Base-by-base conservation (phyloP, 768 basidiomycete species). In the Hortiboletus flavorubellus region DNA sequence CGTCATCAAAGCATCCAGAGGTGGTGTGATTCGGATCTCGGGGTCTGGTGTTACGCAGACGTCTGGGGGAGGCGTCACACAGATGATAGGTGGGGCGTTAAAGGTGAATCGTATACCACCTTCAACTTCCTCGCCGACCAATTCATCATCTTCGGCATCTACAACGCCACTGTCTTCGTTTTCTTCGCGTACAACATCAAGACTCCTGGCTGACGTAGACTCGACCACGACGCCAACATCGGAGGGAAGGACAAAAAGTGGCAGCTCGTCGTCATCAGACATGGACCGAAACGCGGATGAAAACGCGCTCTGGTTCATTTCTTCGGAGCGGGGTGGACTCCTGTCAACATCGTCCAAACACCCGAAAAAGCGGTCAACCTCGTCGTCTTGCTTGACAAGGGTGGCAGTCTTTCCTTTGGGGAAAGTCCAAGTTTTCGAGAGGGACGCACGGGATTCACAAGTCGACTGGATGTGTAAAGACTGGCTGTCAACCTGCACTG, bases 311-410 rank as follows among this genome's bases (percentile, higher is more conserved):
- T 84, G 86, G 68, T 76, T 81, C 66, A 75, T 78, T 67, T 87
- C 86, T 44, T 67, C 56, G 64, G 59, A 75, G 72, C 46, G 65
- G 67, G 65, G 74, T 7, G 84, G 83, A 0, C 80, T 75, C 40
- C 78, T 76, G 59, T 81, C 79, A 38, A 82, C 72, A 46, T 81
- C 80, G 44, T 79, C 80, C 58, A 81, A 63, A 53, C 89, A 92
- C 41, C 81, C 84, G 61, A 92, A 92, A 78, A 92, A 92, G 34
- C 76, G 79, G 66, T 92, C 90, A 9, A 87, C 74, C n/a, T 84
- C 80, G 18, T 81, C 77, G 2, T 71, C 58, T 37, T 64, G 58
- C 12, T 61, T 58, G 21, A 55, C 57, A 29, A 50, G 49, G 18
- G 38, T 63, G 63, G 62, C 37, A 26, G 63, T 33, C 46, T 59